A percentile compares a stretch with the other conserved stretches of the same genome.
These are phyloP conservation scores for Aspergillus vadensis DNA, from an alignment of 2,329 filamentous ascomycete species.

Conservation along the genomic window DNA sequence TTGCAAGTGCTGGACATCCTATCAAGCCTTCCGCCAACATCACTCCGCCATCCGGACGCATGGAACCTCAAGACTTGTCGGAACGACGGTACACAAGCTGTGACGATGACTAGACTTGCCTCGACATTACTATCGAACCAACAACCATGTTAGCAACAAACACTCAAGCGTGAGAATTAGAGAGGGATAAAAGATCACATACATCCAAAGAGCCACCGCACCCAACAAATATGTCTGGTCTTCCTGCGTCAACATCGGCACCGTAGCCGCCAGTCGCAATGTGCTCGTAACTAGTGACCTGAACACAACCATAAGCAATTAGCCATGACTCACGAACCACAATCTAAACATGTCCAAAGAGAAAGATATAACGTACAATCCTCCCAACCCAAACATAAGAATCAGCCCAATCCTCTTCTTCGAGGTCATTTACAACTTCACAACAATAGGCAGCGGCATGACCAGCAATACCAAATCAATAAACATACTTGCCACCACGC, in stretches of 20 bases:
- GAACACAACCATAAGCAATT: background rate
- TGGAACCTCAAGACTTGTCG: background rate
- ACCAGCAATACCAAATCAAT: background rate
- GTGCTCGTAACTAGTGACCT: background rate
- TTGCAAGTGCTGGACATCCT: background rate
- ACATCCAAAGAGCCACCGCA: slow-evolving; percentile 1
- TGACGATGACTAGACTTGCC: background rate
- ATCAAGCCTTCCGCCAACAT: background rate
- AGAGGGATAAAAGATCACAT: background rate
- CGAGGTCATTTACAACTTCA: background rate
- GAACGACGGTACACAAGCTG: background rate
- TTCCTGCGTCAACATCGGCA: background rate
- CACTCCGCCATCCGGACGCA: background rate
- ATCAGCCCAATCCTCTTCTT: background rate
- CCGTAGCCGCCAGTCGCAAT: background rate
- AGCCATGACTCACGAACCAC: background rate
- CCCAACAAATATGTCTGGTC: slow-evolving; percentile 1
- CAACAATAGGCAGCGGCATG: slow-evolving; percentile 3
- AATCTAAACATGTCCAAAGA: background rate
- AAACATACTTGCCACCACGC: slow-evolving; percentile 4
- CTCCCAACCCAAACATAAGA: background rate
- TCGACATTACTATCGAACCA: background rate
- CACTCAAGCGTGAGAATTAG: background rate
- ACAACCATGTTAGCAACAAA: background rate
- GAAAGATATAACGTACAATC: background rate